Base-by-base conservation (phyloP, 768 basidiomycete species). In the Lactifluus subvellereus region DNA sequence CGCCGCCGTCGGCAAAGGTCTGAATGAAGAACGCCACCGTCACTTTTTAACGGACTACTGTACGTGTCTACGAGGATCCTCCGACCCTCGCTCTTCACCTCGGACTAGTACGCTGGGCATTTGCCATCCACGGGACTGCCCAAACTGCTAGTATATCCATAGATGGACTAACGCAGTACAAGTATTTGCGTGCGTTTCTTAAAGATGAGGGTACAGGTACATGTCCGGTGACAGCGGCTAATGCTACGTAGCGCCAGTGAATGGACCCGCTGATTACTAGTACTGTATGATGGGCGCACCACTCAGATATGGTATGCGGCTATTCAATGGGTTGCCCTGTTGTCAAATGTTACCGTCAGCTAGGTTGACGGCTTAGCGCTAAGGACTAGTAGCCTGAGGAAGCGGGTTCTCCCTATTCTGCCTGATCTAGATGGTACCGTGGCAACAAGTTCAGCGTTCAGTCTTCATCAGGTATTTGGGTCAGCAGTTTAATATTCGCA, bases 21-120 rank as follows among this genome's bases (percentile, higher is more conserved):
- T 50, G 30, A 40, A 58, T 40, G 52, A 27, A n/a, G 45, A 54
- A 16, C 53, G 53, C 53, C 53, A 54, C 53, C 43, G 40, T 54
- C 59, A 60, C 52, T 20, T 27, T 27, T 27, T 50, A 16, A 53
- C 13, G 6, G 51, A 52, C 35, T 20, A 38, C 45, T 53, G 30
- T 13, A 35, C 40, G 6, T 33, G 47, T 32, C 43, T 20, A 27
- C 20, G 20, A 18, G 35, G 35, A 38, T 13, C 38, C 22, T 49
- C 57, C 47, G 57, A 58, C 27, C 35, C 30, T 38, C 57, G 57
- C 57, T 40, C 35, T 22, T 49, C 22, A 5, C 48, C 22, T 11
- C 18, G 45, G 45, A 8, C 45, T 27, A n/a, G 3, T 30, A 32
- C 11, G 18, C 16, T 42, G 16, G 42, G 27, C 38, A 30, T 35